Conservation (phyloP, 768 basidiomycete species). For the Lactarius sp. region DNA sequence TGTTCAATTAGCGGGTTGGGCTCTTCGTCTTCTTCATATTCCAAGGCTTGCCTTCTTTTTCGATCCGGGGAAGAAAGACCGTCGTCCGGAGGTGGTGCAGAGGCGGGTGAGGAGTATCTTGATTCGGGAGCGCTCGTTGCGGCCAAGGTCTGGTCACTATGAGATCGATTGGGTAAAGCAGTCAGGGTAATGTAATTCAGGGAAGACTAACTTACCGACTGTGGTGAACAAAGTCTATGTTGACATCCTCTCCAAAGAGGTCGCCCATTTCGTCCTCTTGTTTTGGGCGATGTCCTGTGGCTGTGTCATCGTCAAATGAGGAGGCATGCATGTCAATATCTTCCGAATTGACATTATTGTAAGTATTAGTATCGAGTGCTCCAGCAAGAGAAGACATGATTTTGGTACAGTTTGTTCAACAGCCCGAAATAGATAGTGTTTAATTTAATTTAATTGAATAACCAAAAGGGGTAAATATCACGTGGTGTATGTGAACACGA, state of each 20-base stretch:
- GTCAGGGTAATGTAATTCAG: not conserved
- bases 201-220: conserved; percentile 44
- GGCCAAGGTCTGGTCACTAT: conserved; percentile 10
- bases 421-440: not conserved
- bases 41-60: conserved; percentile 57
- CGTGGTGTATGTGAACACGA: not conserved
- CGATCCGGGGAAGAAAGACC: conserved; percentile 58
- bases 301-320: conserved; percentile 2
- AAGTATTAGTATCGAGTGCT: conserved; percentile 6
- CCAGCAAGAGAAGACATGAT: conserved; percentile 18
- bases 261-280: conserved; percentile 54
- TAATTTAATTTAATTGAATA: not conserved
- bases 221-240: conserved; percentile 43
- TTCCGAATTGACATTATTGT: not conserved
- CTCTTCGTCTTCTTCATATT: conserved; percentile 75
- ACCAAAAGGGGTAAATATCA: not conserved
- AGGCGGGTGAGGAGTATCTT: conserved; percentile 32
- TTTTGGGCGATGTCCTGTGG: conserved; percentile 19
- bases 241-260: conserved; percentile 73
- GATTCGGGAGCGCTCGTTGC: conserved; percentile 28
- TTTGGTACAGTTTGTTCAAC: not conserved
- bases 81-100: conserved; percentile 43
- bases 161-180: not conserved
- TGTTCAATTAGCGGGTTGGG: conserved; percentile 52
- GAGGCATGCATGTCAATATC: conserved; percentile 21